Evolutionary conservation across 192 early-diverging fungal genomes (phyloP), one percentile per base, ranked within the genome.

Genomic region (Piromyces finnis): DNA sequence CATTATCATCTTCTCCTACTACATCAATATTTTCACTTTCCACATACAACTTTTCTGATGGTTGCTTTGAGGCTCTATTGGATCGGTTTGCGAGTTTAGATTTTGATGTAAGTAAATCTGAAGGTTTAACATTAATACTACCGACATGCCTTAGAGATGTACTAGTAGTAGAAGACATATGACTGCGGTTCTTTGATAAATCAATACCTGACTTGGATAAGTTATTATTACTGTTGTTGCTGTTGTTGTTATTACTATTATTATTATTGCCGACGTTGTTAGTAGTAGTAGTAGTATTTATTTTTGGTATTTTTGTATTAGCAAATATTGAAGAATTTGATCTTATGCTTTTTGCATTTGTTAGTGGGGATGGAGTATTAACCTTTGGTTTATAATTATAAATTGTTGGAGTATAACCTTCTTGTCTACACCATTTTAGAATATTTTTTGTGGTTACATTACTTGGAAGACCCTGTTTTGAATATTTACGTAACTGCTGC

Each of bases 401-500:
- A n/a, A 68, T 68, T 6, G 82, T 39, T 16, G 89, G 89, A 9
- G 87, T 90, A 41, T 83, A 79, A 12, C 80, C 79, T 32, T 85
- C 81, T 26, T 82, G 79, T 27, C 83, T 29, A 79, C 87, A 89
- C 89, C 89, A 90, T 35, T 77, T 28, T 2, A 90, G 80, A 13
- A 87, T 83, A 77, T 86, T 81, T 82, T 81, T 85, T 13, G 85
- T 85, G 6, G 89, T 78, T 1, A 90, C 51, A 68, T 68, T 68
- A 68, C 6, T 28, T 28, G 82, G 77, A 7, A 37, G 29, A 78
- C 84, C 81, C 39, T 51, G 32, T 11, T 39, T 79, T 28, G 81
- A 79, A 37, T 77, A 77, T 15, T 81, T 79, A 37, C 83, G 82
- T n/a, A 84, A 83, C 22, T 82, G 77, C 15, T 83, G 36, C 30